A percentile compares a stretch with the other conserved stretches of the same genome.
Conservation (phyloP, 257 asterid genomes). For the Solanum megistacrolobum region DNA sequence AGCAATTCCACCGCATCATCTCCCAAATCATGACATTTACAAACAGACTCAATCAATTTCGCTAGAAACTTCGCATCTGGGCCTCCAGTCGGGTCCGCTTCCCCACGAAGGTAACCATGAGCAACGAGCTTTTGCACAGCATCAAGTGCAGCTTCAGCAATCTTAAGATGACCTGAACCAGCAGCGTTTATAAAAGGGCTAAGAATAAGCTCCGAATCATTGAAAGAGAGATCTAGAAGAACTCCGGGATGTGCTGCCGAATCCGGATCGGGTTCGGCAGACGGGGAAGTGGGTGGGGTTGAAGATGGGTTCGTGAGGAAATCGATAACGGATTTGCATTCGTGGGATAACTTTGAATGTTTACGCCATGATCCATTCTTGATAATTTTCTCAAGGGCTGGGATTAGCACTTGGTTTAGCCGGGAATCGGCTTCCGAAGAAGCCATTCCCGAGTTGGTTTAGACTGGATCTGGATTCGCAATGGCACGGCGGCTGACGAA, state of each 20-base stretch:
- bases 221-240: conserved; percentile 55
- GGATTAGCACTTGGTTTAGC: conserved; percentile 49
- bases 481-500: background rate
- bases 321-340: conserved; percentile 85
- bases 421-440: conserved; percentile 98
- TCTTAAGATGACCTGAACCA: conserved; percentile 50
- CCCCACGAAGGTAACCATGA: conserved; percentile 81
- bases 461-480: conserved; percentile 1
- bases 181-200: conserved; percentile 74
- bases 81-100: conserved; percentile 72
- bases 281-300: conserved; percentile 30
- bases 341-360: conserved; percentile 77
- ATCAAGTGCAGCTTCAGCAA: conserved; percentile 80
- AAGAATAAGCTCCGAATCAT: conserved; percentile 65
- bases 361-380: conserved; percentile 94
- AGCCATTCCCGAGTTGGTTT: conserved; percentile 67
- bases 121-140: conserved; percentile 91
- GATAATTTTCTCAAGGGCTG: conserved; percentile 79
- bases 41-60: conserved; percentile 64
- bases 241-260: conserved; percentile 50
- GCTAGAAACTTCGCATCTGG: conserved; percentile 59
- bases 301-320: conserved; percentile 37
- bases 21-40: conserved; percentile 84
- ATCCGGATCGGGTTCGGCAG: conserved; percentile 44
- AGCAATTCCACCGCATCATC: conserved; percentile 73